Base-by-base conservation (phyloP, 768 basidiomycete species). In the Boletus sp. region DNA sequence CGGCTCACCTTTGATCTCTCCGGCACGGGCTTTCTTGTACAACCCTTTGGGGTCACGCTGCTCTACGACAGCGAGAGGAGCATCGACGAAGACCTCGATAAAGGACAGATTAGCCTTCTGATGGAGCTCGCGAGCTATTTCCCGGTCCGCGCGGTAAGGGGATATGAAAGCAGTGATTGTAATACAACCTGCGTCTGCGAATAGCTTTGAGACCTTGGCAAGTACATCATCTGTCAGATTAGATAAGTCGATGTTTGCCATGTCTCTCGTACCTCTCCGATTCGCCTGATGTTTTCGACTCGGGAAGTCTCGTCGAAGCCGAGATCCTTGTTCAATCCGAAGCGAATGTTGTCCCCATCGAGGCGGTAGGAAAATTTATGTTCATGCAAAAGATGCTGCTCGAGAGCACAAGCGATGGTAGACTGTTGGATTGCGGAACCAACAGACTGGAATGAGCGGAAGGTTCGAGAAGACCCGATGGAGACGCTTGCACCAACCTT, bases 141-240 rank as follows among this genome's bases (percentile, higher is more conserved):
- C 79, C 33, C 97, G 85, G 76, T 99, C 96, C 14, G 84, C 81
- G 46, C 83, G 79, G 74, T 98, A 98, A n/a, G 97, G 97, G 1
- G 97, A 98, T 72, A 99, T 99, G 76, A 99, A 99, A 13, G 97
- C 95, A 17, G 97, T 96, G 68, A 98, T 79, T 17, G 90, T 79
- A 60, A 97, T 80, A 62, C 88, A 90, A 32, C 83, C 87, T 4
- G 94, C 82, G 64, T 95, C 90, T 19, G 94, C 84, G 71, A 99
- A 97, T 39, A 98, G 78, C 70, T 93, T 94, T 43, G 97, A 87
- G 46, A 99, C 95, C 93, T 96, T 64, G 47, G 7, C 15, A 19
- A 42, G 37, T 7, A 17, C 34, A 27, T 41, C 29, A 57, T 49
- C 37, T 21, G n/a, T 53, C 42, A 64, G 60, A 48, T 63, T 43